Conservation (phyloP, 441 rosid species). For the Pelargonium citronellum region DNA sequence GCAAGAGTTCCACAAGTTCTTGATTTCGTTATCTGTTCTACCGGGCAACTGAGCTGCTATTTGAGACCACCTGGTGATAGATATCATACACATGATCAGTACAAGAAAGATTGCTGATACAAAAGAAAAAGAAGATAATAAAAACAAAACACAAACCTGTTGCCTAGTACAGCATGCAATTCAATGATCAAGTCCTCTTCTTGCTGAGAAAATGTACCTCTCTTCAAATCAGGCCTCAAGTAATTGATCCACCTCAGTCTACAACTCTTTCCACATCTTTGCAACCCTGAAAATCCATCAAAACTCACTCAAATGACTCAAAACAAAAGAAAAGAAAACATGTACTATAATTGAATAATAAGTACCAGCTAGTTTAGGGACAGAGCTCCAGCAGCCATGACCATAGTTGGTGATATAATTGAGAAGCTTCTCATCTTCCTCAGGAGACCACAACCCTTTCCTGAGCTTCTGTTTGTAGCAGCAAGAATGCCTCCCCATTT, state of each 20-base stretch:
- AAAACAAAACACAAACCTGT: slow-evolving; percentile 34
- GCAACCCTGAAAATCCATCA: slow-evolving; percentile 41
- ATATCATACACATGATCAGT: too few relatives aligned
- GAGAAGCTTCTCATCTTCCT: slow-evolving; percentile 75
- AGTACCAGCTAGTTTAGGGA: slow-evolving; percentile 80
- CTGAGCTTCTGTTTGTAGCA: slow-evolving; percentile 84
- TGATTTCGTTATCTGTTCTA: too few relatives aligned
- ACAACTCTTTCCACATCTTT: slow-evolving; percentile 82
- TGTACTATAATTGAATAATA: neutral
- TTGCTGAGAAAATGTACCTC: slow-evolving; percentile 75
- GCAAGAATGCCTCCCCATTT: slow-evolving; percentile 86
- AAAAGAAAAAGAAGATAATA: neutral
- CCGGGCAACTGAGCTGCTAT: neutral
- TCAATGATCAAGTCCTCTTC: slow-evolving; percentile 72
- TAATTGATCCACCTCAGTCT: slow-evolving; percentile 42
- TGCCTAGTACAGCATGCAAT: slow-evolving; percentile 69
- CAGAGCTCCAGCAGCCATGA: slow-evolving; percentile 95
- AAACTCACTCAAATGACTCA: neutral
- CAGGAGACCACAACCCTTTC: slow-evolving; percentile 96
- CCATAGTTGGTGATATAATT: slow-evolving; percentile 67
- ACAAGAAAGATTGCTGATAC: neutral
- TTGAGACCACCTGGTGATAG: neutral
- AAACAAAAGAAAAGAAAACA: neutral
- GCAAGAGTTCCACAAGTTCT: too few relatives aligned
- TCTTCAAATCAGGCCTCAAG: slow-evolving; percentile 81